Evolutionary conservation across 2,329 filamentous ascomycete species (phyloP).

Genomic region (Hortaea werneckii): DNA sequence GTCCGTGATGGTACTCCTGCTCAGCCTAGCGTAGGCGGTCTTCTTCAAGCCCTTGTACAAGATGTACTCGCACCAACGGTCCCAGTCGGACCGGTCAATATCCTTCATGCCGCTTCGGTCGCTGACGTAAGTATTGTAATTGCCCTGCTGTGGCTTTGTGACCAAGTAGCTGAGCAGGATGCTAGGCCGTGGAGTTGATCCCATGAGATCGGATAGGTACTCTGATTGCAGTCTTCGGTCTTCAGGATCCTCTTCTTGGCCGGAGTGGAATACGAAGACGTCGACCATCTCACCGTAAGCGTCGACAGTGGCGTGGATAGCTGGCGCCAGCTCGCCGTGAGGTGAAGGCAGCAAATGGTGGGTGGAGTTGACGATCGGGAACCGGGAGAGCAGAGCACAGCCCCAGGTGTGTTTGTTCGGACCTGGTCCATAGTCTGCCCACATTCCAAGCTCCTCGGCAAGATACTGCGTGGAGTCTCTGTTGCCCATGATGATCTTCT

Average conservation of each 20-base stretch:
- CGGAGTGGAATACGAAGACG: conserved; percentile 96
- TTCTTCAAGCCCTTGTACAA: conserved; percentile 81
- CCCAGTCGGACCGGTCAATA: conserved; percentile 86
- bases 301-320: conserved; percentile 92
- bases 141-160: conserved; percentile 78
- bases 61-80: conserved; percentile 98
- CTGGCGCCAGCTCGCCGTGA: conserved; percentile 87
- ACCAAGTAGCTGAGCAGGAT: conserved; percentile 89
- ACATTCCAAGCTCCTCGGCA: conserved; percentile 96
- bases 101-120: conserved; percentile 84
- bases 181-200: conserved; percentile 64
- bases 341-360: conserved; percentile 91
- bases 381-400: conserved; percentile 83
- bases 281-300: conserved; percentile 85
- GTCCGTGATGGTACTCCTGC: conserved; percentile 84
- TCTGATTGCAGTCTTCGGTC: conserved; percentile 77
- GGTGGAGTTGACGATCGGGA: conserved; percentile 93
- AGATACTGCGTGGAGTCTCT: conserved; percentile 91
- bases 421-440: conserved; percentile 91
- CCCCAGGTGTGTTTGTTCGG: conserved; percentile 99
- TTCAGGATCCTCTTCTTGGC: conserved; percentile 91
- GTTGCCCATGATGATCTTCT: conserved; percentile 99
- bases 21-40: conserved; percentile 82
- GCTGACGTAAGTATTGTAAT: conserved; percentile 94
- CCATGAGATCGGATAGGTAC: conserved; percentile 85